These are phyloP conservation scores for Scalesia atractyloides DNA, from an alignment of 129 eudicot genomes.

Conservation along the genomic window DNA sequence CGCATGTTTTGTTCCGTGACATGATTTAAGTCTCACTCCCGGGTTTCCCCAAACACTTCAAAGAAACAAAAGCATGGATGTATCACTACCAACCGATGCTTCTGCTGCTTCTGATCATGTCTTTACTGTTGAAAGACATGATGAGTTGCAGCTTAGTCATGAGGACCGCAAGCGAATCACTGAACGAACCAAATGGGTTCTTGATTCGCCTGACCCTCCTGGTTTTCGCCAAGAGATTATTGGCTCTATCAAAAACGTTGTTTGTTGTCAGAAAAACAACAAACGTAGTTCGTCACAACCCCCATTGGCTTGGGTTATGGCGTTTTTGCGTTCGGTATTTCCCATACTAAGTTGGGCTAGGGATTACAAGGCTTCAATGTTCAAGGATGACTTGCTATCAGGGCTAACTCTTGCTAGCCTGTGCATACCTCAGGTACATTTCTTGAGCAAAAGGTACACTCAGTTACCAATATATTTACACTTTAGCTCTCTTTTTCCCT, in stretches of 20 bases:
- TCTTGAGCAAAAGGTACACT: slow-evolving; percentile 8
- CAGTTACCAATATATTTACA: not conserved
- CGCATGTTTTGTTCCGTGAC: slow-evolving; percentile 20
- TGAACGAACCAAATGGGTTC: slow-evolving; percentile 61
- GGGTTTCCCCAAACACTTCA: slow-evolving; percentile 72
- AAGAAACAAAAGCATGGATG: slow-evolving; percentile 40
- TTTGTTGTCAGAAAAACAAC: slow-evolving; percentile 37
- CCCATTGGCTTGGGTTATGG: slow-evolving; percentile 28
- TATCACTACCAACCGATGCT: slow-evolving; percentile 37
- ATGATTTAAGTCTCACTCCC: slow-evolving; percentile 31
- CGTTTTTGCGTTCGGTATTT: slow-evolving; percentile 40
- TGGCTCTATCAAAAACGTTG: slow-evolving; percentile 40
- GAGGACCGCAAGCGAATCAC: slow-evolving; percentile 43
- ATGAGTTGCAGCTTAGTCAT: slow-evolving; percentile 38
- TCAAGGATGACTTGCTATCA: slow-evolving; percentile 59
- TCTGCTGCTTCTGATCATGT: slow-evolving; percentile 33
- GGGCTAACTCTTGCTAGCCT: slow-evolving; percentile 74
- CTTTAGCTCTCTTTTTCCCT: not conserved
- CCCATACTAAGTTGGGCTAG: slow-evolving; percentile 59
- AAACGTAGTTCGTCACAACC: slow-evolving; percentile 28
- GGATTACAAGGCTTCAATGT: slow-evolving; percentile 49
- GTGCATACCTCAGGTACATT: slow-evolving; percentile 65
- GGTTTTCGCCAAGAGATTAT: slow-evolving; percentile 44
- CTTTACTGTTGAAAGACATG: slow-evolving; percentile 37
- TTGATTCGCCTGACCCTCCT: slow-evolving; percentile 69